Base-by-base conservation (phyloP, 805 yeast species). In the Maudiozyma serrabonitensis region DNA sequence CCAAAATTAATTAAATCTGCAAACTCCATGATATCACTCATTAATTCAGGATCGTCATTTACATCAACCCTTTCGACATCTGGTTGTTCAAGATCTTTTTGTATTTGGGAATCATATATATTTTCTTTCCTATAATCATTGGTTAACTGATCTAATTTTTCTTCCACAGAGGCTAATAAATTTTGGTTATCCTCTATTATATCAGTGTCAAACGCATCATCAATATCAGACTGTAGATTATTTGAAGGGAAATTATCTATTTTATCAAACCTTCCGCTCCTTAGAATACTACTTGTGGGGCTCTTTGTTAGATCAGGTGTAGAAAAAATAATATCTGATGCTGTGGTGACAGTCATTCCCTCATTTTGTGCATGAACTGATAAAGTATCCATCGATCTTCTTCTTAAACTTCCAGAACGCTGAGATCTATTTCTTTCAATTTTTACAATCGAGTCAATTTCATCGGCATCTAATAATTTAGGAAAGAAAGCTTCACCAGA, bases 361-460 rank as follows among this genome's bases (percentile, higher is more conserved):
- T 66, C 72, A 53, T 67, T 72, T 50, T 67, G 69, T 7, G 74
- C 74, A 43, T 71, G 70, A 1, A 62, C 52, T 1, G 70, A 67
- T 11, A 69, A 58, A 0, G 66, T 60, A 43, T 70, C 73, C 15
- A 61, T 43, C 3, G 68, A 63, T 16, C 58, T 56, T 50, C 59
- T 57, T 49, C 55, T 51, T 1, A 70, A 65, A 49, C 56, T 56
- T 60, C 56, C 52, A 1, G 84, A 79, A 58, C 70, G 75, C 0
- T 82, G 70, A 0, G 88, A 81, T 59, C 77, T 74, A 7, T 84
- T 77, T 52, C 90, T 73, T 62, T 86, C 95, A 42, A 86, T 60
- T 7, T 84, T 75, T 2, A 83, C 82, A 50, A 86, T 86, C 43
- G 86, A 81, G 54, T 82, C 86, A 11, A 86, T 85, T 59, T 86